These are phyloP conservation scores for Citrullus mucosospermus DNA, from an alignment of 306 rosid genomes.

Conservation along the genomic window DNA sequence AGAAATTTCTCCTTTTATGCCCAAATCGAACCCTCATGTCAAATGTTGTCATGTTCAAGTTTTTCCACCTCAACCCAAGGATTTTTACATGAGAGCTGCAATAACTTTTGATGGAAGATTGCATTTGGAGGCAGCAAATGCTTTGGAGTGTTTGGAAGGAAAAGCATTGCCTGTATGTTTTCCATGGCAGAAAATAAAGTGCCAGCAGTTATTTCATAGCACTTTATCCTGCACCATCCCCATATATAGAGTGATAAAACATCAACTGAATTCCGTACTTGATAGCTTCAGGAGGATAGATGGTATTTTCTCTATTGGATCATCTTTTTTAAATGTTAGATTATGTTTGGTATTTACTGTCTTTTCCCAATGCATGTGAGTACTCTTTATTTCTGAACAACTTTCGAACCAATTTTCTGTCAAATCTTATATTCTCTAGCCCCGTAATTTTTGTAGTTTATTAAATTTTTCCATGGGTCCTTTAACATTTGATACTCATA, in stretches of 20 bases:
- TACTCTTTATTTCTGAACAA: background rate
- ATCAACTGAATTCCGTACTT: constrained; percentile 41
- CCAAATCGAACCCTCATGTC: constrained; percentile 35
- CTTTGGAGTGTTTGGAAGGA: constrained; percentile 78
- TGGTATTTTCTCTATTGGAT: constrained; percentile 28
- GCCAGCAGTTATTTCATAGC: constrained; percentile 68
- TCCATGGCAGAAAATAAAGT: constrained; percentile 85
- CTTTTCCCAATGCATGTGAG: background rate
- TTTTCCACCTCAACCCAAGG: constrained; percentile 46
- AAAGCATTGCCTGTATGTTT: constrained; percentile 58
- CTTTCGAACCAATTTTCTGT: background rate
- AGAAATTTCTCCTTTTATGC: constrained; percentile 57
- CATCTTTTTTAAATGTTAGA: background rate
- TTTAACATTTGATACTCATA: background rate
- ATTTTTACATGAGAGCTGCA: constrained; percentile 48
- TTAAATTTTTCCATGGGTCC: background rate
- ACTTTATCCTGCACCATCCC: constrained; percentile 49
- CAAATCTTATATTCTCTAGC: background rate
- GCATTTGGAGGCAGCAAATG: constrained; percentile 89
- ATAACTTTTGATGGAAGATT: constrained; percentile 81
- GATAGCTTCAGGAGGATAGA: constrained; percentile 26
- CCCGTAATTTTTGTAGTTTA: background rate
- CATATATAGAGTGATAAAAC: constrained; percentile 47
- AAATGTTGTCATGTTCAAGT: constrained; percentile 60
- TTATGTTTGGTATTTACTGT: background rate